Base-by-base conservation (phyloP, 2,329 filamentous ascomycete species). In the Clarireedia monteithiana region DNA sequence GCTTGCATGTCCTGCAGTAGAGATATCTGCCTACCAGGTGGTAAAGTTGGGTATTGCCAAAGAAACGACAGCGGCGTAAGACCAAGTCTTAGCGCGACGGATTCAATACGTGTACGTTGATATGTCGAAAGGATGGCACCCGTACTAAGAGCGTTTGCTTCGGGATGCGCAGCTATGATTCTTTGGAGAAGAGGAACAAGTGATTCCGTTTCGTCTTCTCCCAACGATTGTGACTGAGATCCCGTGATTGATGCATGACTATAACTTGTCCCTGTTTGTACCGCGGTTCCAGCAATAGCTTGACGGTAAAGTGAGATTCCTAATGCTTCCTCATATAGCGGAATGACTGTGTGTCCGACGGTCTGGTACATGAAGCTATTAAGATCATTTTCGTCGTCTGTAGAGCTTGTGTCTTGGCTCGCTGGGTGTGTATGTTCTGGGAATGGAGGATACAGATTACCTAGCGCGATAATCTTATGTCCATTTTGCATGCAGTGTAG, bases 351-450 rank as follows among this genome's bases (percentile, higher is more conserved):
- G 72, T 97, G 90, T 12, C 94, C 94, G 58, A 96, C 89, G 3
- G 94, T 99, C 76, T 99, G 94, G 76, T 97, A 99, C 94, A 99
- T 99, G 83, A 94, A 97, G 74, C 91, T 96, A 72, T 99, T 90
- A 64, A 95, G 79, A 70, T 97, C 89, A 55, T 79, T 73, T 60
- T 77, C 75, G 38, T 79, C 75, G 15, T 49, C 47, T n/a, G 15
- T 17, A 36, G 47, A 38, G 27, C 27, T 26, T 10, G 7, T 6
- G 10, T 26, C 27, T n/a, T 12, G 34, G 6, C 34, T 26, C 20
- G 27, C n/a, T n/a, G 15, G 10, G 47, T 14, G 17, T 20, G 23
- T 45, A 24, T 17, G 48, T 42, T 51, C 30, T 9, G 42, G 48
- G 23, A 48, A n/a, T 14, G 74, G 50, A 15, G 90, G 92, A 68